Conservation (phyloP, 225 moss, liverwort and hornwort species). For the Antitrichia curtipendula region DNA sequence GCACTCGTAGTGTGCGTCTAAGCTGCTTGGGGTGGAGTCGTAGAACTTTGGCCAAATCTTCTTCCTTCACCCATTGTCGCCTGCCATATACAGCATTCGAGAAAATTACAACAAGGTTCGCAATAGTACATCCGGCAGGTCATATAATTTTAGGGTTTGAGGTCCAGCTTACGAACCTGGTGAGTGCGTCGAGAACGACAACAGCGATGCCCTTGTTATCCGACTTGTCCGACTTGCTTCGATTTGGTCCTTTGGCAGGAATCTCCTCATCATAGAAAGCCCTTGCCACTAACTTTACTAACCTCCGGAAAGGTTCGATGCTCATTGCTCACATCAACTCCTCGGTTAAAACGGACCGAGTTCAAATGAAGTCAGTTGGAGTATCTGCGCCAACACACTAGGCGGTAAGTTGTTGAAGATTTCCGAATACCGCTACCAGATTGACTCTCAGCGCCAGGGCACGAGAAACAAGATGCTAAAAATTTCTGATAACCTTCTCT, state of each 20-base stretch:
- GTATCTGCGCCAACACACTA: background rate
- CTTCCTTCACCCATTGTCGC: conserved; percentile 99
- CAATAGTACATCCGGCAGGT: background rate
- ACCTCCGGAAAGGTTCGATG: conserved; percentile 82
- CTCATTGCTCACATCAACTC: conserved; percentile 39
- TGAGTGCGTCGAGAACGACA: conserved; percentile 89
- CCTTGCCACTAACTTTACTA: conserved; percentile 95
- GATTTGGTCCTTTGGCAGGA: conserved; percentile 91
- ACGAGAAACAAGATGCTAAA: background rate
- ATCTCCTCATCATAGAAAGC: conserved; percentile 99
- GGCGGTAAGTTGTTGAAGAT: background rate
- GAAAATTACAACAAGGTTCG: background rate
- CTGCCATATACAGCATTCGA: background rate
- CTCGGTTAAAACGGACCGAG: background rate
- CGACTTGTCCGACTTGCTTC: conserved; percentile 98
- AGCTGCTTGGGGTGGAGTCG: conserved; percentile 96
- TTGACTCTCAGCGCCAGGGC: background rate
- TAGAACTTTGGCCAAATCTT: conserved; percentile 79
- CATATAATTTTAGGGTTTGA: background rate
- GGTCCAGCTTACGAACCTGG: conserved; percentile 25
- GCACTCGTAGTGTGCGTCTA: conserved; percentile 78
- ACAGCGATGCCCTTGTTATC: conserved; percentile 93
- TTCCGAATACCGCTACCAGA: background rate
- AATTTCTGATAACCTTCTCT: background rate
- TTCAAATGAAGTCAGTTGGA: background rate